Percentiles rank a stretch among this genome's conserved stretches.
phyloP scores from a whole-genome alignment of 1,284 basidiomycete genomes.

The Microbotryum violaceum region DNA sequence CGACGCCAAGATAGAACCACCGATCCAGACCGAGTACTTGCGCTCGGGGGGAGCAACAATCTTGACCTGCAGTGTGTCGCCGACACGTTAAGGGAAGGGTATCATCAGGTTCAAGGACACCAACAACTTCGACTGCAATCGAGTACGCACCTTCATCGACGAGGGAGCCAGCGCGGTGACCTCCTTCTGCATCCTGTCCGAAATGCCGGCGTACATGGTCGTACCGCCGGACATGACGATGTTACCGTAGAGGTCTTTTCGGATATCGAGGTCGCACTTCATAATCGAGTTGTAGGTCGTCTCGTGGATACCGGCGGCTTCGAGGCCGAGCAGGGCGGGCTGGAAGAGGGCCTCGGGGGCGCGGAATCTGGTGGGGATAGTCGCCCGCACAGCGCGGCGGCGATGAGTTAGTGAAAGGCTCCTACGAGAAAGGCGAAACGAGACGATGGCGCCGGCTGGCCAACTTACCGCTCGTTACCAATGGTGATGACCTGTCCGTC shows the following conservation, averaged over 20 bases:
- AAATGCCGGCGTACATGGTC: conserved; percentile 95
- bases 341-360: conserved; percentile 96
- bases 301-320: conserved; percentile 91
- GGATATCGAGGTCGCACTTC: conserved; percentile 58
- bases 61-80: conserved; percentile 47
- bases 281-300: conserved; percentile 83
- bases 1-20: conserved; percentile 93
- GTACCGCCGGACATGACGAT: conserved; percentile 92
- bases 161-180: conserved; percentile 74
- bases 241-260: conserved; percentile 86
- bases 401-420: not conserved
- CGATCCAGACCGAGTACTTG: conserved; percentile 84
- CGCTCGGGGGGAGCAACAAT: conserved; percentile 86
- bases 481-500: conserved; percentile 96
- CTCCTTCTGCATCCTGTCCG: conserved; percentile 98
- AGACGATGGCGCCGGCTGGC: too few species aligned
- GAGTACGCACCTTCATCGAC: conserved; percentile 66
- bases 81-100: not conserved
- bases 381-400: not conserved
- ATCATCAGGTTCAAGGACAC: conserved; percentile 41
- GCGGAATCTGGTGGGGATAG: conserved; percentile 61
- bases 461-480: conserved; percentile 73
- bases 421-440: too few species aligned
- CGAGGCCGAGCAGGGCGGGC: conserved; percentile 85
- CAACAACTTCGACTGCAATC: not conserved